phyloP scores from a whole-genome alignment of 495 filamentous ascomycete genomes.

The Penicillium argentinense region DNA sequence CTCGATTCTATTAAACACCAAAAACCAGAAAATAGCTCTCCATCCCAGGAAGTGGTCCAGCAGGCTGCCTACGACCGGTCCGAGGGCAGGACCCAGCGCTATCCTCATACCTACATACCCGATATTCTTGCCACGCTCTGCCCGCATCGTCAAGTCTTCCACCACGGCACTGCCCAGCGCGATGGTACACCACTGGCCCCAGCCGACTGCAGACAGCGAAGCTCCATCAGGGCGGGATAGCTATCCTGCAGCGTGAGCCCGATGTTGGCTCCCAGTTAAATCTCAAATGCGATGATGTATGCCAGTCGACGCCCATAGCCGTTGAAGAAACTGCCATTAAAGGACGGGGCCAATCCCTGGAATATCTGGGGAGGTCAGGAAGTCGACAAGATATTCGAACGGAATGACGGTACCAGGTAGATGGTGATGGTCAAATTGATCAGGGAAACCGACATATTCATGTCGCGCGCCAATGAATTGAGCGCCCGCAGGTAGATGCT shows the following conservation, averaged over 20 bases:
- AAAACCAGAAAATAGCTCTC: slow-evolving; percentile 74
- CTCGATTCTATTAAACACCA: too few species aligned
- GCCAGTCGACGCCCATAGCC: slow-evolving; percentile 44
- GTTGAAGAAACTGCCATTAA: slow-evolving; percentile 51
- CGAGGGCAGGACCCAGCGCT: slow-evolving; percentile 51
- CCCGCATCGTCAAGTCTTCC: slow-evolving; percentile 39
- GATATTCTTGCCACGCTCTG: slow-evolving; percentile 50
- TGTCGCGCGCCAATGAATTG: slow-evolving; percentile 29
- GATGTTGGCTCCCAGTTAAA: slow-evolving; percentile 49
- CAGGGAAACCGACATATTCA: slow-evolving; percentile 34
- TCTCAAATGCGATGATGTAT: slow-evolving; percentile 40
- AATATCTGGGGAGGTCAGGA: slow-evolving; percentile 36
- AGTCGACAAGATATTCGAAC: not conserved
- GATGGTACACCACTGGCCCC: slow-evolving; percentile 47
- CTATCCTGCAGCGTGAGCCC: slow-evolving; percentile 45
- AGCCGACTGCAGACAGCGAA: slow-evolving; percentile 50
- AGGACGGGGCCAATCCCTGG: slow-evolving; percentile 48
- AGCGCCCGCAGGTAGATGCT: slow-evolving; percentile 48
- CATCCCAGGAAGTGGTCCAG: slow-evolving; percentile 65
- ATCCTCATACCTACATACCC: slow-evolving; percentile 30
- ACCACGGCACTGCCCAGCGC: slow-evolving; percentile 41
- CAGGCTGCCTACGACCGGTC: slow-evolving; percentile 65
- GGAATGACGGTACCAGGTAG: slow-evolving; percentile 32
- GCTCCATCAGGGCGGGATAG: slow-evolving; percentile 47
- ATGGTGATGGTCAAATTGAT: slow-evolving; percentile 50